Conservation (phyloP, 768 basidiomycete genomes). For the Termitomyces sp. region DNA sequence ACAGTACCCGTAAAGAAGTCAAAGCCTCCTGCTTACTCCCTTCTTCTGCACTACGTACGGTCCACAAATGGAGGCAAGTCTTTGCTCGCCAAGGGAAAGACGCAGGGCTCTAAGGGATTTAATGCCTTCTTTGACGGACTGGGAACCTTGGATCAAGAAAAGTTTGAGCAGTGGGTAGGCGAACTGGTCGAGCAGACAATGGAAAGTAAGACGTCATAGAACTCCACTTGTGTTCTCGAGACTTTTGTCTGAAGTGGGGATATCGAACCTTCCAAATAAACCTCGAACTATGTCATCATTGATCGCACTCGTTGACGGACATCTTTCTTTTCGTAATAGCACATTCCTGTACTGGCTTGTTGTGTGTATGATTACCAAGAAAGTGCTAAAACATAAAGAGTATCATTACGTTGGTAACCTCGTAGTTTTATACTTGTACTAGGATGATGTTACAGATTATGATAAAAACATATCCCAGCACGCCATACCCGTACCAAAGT, state of each 20-base stretch:
- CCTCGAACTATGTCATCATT: neutral
- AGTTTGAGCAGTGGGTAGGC: constrained; percentile 76
- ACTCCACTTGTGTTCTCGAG: neutral
- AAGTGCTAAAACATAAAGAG: neutral
- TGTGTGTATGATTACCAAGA: neutral
- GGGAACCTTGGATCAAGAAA: constrained; percentile 71
- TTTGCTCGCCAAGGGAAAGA: constrained; percentile 65
- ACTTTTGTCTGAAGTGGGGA: neutral
- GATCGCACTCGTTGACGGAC: neutral
- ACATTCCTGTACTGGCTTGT: neutral
- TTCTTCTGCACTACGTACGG: constrained; percentile 66
- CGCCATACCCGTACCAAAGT: too few relatives aligned
- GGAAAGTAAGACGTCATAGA: constrained; percentile 52
- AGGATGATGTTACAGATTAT: neutral
- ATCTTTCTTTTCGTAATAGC: neutral
- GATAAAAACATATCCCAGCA: too few relatives aligned
- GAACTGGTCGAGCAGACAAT: constrained; percentile 66
- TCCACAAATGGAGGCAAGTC: constrained; percentile 85
- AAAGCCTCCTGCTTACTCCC: constrained; percentile 58
- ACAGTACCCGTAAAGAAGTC: constrained; percentile 51
- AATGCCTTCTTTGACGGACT: constrained; percentile 76
- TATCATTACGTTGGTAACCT: neutral
- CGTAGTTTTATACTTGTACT: neutral
- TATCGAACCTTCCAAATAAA: neutral
- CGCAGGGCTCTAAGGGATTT: constrained; percentile 50